Percentiles rank a stretch among this genome's conserved stretches.
These are phyloP conservation scores for Pythium aquatile DNA, from an alignment of 352 stramenopile genomes.

Conservation along the genomic window DNA sequence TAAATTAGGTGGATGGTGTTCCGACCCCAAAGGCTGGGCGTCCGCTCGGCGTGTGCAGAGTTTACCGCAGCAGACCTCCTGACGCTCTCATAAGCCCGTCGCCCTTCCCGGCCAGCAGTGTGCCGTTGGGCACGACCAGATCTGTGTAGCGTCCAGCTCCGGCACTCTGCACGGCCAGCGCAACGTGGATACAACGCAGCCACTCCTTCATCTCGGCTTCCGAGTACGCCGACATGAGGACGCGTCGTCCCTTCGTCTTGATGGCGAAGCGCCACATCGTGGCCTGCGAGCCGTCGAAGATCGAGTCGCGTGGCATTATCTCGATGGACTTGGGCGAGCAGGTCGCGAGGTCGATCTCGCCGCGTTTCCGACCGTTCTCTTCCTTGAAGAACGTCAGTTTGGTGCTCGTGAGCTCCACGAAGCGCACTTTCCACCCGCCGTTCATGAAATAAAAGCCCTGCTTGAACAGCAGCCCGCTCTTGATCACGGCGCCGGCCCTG, in stretches of 20 bases:
- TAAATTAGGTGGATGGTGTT: constrained; percentile 22
- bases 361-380: constrained; percentile 63
- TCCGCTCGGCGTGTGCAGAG: neutral
- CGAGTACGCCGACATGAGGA: constrained; percentile 74
- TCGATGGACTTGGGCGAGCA: constrained; percentile 68
- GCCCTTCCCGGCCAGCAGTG: constrained; percentile 57
- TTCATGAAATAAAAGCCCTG: constrained; percentile 57
- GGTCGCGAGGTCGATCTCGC: constrained; percentile 71
- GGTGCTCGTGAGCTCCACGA: constrained; percentile 57
- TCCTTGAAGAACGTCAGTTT: constrained; percentile 75
- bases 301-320: constrained; percentile 79
- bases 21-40: neutral
- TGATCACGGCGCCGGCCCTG: constrained; percentile 43
- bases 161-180: constrained; percentile 50
- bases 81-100: constrained; percentile 56
- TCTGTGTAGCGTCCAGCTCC: constrained; percentile 66
- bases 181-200: constrained; percentile 76
- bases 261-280: constrained; percentile 86
- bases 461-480: constrained; percentile 73
- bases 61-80: constrained; percentile 29
- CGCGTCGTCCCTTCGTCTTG: constrained; percentile 53
- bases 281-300: constrained; percentile 68
- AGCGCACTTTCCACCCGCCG: constrained; percentile 79
- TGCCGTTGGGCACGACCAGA: constrained; percentile 61
- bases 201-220: constrained; percentile 86